Conservation (phyloP, 176 grass and related monocot species). For the Musa beccarii region DNA sequence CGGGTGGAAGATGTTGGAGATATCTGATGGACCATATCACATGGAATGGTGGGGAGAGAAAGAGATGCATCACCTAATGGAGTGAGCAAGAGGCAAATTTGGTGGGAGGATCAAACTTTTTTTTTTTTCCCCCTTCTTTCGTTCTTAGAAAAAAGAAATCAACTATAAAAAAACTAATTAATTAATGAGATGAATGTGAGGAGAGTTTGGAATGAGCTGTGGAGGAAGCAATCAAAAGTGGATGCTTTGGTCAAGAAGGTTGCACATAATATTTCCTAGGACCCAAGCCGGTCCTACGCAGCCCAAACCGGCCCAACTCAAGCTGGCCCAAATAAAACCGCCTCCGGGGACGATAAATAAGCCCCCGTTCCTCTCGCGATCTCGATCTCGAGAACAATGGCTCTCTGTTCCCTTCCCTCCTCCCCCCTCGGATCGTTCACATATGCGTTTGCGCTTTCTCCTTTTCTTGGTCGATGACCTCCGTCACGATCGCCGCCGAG, state of each 20-base stretch:
- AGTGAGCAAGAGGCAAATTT: neutral
- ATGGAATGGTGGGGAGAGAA: neutral
- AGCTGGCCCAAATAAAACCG: too few species aligned
- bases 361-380: too few species aligned
- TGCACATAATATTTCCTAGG: neutral
- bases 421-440: too few species aligned
- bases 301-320: too few species aligned
- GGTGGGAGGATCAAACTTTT: neutral
- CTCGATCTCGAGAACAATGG: too few species aligned
- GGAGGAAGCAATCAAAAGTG: neutral
- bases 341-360: too few species aligned
- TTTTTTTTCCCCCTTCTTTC: neutral
- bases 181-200: neutral
- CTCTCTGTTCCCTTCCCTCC: too few species aligned
- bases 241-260: neutral
- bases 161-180: neutral
- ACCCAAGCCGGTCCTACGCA: too few species aligned
- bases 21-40: neutral
- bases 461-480: too few species aligned
- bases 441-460: too few species aligned
- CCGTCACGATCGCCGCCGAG: too few species aligned
- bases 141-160: neutral
- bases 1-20: neutral
- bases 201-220: neutral
- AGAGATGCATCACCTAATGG: conserved; percentile 14